Evolutionary conservation across 2,329 filamentous ascomycete genomes (phyloP).

Genomic region (Akanthomyces muscarius): DNA sequence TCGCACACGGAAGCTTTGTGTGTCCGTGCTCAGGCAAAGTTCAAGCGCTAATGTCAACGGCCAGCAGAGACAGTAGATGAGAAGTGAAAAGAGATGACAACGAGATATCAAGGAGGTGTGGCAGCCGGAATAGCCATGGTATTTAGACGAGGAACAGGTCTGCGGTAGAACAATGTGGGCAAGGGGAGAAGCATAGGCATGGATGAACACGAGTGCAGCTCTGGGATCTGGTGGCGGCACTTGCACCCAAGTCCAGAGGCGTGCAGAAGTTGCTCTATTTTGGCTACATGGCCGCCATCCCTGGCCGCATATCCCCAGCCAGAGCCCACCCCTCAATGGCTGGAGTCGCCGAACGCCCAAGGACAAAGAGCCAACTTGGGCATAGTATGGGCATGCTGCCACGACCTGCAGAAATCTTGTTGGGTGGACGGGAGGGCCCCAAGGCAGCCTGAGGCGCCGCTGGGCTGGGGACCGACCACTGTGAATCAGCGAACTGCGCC

Average conservation of each 20-base stretch:
- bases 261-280: conserved; percentile 12
- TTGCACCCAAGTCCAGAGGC: conserved; percentile 4
- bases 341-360: conserved; percentile 16
- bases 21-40: neutral
- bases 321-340: conserved; percentile 8
- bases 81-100: conserved; percentile 2
- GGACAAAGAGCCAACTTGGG: conserved; percentile 9
- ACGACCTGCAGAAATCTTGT: conserved; percentile 10
- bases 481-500: conserved; percentile 13
- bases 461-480: neutral
- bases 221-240: conserved; percentile 12
- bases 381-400: conserved; percentile 1
- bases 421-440: conserved; percentile 9
- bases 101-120: conserved; percentile 12
- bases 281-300: conserved; percentile 1
- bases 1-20: neutral
- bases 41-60: neutral
- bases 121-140: conserved; percentile 7
- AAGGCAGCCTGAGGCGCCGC: conserved; percentile 1
- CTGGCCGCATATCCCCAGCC: conserved; percentile 6
- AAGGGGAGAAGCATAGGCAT: neutral
- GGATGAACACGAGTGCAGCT: conserved; percentile 7
- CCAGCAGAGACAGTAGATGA: neutral
- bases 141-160: conserved; percentile 10
- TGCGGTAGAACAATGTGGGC: neutral